These are phyloP conservation scores for Martiniozyma asiatica DNA, from an alignment of 1,139 yeast species.

Conservation along the genomic window DNA sequence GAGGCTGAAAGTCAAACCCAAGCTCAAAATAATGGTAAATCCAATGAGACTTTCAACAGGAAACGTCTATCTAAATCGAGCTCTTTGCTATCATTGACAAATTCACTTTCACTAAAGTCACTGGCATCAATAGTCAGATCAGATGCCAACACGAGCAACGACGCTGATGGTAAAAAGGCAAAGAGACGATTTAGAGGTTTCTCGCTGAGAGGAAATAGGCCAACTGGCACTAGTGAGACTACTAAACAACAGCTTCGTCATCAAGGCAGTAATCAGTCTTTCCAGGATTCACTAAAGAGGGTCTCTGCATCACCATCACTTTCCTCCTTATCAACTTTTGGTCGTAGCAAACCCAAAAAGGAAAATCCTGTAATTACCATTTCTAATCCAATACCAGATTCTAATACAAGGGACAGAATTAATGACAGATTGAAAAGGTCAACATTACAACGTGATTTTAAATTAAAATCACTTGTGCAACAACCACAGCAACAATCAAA, in stretches of 20 bases:
- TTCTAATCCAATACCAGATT: slow-evolving; percentile 1
- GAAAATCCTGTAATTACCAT: not conserved
- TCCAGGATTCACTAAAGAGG: too few species aligned
- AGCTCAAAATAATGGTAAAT: not conserved
- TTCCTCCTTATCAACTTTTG: not conserved
- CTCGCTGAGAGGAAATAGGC: too few species aligned
- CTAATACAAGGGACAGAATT: slow-evolving; percentile 1
- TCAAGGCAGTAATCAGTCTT: too few species aligned
- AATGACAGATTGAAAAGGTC: not conserved
- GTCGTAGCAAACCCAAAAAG: not conserved
- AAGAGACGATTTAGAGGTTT: slow-evolving; percentile 1
- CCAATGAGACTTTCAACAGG: not conserved
- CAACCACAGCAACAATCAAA: too few species aligned
- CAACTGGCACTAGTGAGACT: too few species aligned
- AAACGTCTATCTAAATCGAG: not conserved
- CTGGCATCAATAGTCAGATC: too few species aligned
- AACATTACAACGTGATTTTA: too few species aligned
- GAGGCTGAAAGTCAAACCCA: not conserved
- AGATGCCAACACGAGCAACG: too few species aligned
- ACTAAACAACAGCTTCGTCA: too few species aligned
- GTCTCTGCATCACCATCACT: not conserved
- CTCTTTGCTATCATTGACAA: slow-evolving; percentile 1
- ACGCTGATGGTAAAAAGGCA: too few species aligned
- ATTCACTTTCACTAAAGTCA: slow-evolving; percentile 1
- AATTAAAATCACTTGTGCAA: too few species aligned